Conservation (phyloP, 129 eudicot genomes). For the Flaveria robusta region DNA sequence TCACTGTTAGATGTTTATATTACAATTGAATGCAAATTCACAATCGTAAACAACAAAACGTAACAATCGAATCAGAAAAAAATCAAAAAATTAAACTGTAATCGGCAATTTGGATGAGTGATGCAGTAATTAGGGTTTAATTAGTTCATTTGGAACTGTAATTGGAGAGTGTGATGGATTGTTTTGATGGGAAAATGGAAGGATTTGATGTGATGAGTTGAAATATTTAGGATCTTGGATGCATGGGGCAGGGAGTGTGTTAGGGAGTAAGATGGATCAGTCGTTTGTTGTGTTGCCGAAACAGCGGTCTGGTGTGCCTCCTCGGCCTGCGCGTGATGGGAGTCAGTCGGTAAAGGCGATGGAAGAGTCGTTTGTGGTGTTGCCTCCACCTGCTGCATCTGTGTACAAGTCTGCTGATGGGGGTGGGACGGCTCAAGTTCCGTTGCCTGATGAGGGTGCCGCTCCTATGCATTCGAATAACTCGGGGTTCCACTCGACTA, state of each 20-base stretch:
- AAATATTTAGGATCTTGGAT: constrained; percentile 62
- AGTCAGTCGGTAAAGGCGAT: constrained; percentile 67
- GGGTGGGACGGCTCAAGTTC: constrained; percentile 48
- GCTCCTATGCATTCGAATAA: constrained; percentile 61
- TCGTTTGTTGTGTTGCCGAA: constrained; percentile 94
- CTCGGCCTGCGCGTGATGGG: constrained; percentile 59
- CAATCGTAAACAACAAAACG: neutral
- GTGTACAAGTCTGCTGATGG: constrained; percentile 90
- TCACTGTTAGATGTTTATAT: too few relatives aligned
- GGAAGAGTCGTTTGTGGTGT: constrained; percentile 95
- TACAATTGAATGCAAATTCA: neutral
- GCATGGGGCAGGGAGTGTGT: constrained; percentile 76
- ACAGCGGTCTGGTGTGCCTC: constrained; percentile 72
- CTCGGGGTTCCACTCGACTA: constrained; percentile 87
- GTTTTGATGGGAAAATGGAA: neutral
- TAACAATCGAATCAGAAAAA: neutral
- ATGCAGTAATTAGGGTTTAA: neutral
- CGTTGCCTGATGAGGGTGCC: constrained; percentile 53
- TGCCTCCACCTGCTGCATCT: constrained; percentile 98
- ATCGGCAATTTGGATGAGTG: too few relatives aligned
- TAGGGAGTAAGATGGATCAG: constrained; percentile 76
- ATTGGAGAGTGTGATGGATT: neutral
- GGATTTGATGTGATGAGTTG: constrained; percentile 9
- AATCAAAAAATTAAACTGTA: too few relatives aligned
- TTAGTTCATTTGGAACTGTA: neutral